Evolutionary conservation across 441 rosid genomes (phyloP).

Genomic region (Codiaeum variegatum): DNA sequence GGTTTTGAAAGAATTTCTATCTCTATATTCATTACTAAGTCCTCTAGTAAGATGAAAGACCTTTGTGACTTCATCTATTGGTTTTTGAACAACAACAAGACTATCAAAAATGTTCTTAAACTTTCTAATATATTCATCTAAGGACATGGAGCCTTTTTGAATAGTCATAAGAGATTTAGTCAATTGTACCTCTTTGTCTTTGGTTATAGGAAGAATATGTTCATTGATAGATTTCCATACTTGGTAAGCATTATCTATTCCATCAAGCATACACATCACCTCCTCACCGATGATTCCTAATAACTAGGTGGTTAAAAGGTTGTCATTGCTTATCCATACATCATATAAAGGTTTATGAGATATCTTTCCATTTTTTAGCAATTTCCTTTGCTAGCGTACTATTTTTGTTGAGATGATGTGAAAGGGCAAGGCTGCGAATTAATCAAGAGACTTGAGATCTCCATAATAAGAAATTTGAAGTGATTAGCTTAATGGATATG

Average conservation of each 20-base stretch:
- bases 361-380: neutral
- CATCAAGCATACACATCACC: neutral
- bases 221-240: neutral
- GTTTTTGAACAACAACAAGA: slow-evolving; percentile 1
- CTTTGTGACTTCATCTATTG: neutral
- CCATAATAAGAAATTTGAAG: neutral
- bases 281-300: neutral
- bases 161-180: neutral
- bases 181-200: slow-evolving; percentile 8
- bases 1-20: neutral
- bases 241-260: neutral
- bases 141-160: neutral
- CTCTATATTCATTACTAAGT: neutral
- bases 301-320: neutral
- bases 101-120: slow-evolving; percentile 13
- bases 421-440: neutral
- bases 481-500: neutral
- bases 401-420: neutral
- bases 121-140: neutral
- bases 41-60: neutral
- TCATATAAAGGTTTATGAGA: neutral
- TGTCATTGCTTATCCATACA: neutral
- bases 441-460: neutral
- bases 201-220: neutral
- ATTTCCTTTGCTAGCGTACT: neutral